Percentiles rank a stretch among this genome's conserved stretches.
phyloP scores from a whole-genome alignment of 2,329 filamentous ascomycete species.

The Xylariaceae sp. region DNA sequence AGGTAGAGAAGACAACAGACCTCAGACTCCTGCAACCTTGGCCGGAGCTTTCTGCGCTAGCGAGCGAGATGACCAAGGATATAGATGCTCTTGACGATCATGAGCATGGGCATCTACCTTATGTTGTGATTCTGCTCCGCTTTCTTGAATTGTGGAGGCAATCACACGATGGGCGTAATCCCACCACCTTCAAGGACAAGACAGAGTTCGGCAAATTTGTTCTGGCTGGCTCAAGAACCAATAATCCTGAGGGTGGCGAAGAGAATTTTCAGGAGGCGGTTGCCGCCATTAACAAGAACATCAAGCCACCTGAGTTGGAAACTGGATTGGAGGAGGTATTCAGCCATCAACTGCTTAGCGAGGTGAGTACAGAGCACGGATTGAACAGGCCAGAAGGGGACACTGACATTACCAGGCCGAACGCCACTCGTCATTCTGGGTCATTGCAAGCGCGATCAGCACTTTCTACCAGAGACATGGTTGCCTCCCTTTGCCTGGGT shows the following conservation, averaged over 20 bases:
- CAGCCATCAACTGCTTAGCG: slow-evolving; percentile 51
- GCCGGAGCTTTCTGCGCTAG: slow-evolving; percentile 71
- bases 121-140: slow-evolving; percentile 76
- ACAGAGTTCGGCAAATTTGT: slow-evolving; percentile 73
- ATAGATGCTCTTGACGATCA: slow-evolving; percentile 70
- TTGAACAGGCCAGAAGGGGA: slow-evolving; percentile 1
- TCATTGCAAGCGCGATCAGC: slow-evolving; percentile 76
- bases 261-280: slow-evolving; percentile 96
- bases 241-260: slow-evolving; percentile 80
- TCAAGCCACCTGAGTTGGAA: slow-evolving; percentile 65
- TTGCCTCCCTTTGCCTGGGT: slow-evolving; percentile 77
- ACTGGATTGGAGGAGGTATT: slow-evolving; percentile 75
- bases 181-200: slow-evolving; percentile 80
- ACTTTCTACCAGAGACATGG: slow-evolving; percentile 70
- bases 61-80: slow-evolving; percentile 60
- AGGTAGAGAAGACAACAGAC: slow-evolving; percentile 78
- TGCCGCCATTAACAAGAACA: slow-evolving; percentile 80
- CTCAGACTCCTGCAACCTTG: slow-evolving; percentile 81
- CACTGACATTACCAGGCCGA: slow-evolving; percentile 37
- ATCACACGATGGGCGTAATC: slow-evolving; percentile 62
- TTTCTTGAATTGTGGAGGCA: slow-evolving; percentile 79
- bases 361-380: slow-evolving; percentile 47
- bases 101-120: slow-evolving; percentile 88
- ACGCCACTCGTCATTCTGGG: slow-evolving; percentile 69
- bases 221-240: slow-evolving; percentile 60